A percentile compares a stretch with the other conserved stretches of the same genome.
These are phyloP conservation scores for Hericium rajendrae DNA, from an alignment of 768 basidiomycete species.

Conservation along the genomic window DNA sequence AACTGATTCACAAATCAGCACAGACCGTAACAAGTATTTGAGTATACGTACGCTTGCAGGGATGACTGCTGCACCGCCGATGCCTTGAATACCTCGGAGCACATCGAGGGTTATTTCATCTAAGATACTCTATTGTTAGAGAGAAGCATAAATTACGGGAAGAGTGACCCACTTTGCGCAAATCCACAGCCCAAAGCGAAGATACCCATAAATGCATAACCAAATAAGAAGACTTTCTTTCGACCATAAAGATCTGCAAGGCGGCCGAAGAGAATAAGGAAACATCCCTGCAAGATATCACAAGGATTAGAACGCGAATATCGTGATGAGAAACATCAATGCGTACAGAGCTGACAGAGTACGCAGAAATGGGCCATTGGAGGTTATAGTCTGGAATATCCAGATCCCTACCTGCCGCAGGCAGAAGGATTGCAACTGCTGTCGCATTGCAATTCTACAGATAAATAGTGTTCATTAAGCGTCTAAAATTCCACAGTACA, in stretches of 20 bases:
- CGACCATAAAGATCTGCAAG: conserved; percentile 75
- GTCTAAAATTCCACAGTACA: not conserved
- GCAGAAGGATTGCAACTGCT: conserved; percentile 20
- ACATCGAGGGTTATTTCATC: conserved; percentile 55
- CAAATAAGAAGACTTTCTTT: conserved; percentile 55
- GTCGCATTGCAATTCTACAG: conserved; percentile 17
- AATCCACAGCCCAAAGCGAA: conserved; percentile 64
- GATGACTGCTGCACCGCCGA: conserved; percentile 69
- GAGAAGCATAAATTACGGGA: not conserved
- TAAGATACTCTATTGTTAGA: conserved; percentile 13
- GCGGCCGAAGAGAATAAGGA: conserved; percentile 69
- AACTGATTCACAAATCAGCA: conserved; percentile 31
- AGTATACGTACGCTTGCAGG: conserved; percentile 50
- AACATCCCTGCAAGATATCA: conserved; percentile 46
- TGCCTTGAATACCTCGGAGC: conserved; percentile 69
- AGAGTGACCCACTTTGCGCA: conserved; percentile 32
- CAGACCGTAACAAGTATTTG: not conserved
- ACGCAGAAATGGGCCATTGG: conserved; percentile 63
- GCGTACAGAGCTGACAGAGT: conserved; percentile 56
- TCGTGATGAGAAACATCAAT: not conserved
- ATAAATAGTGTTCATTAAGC: not conserved
- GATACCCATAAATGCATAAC: conserved; percentile 40
- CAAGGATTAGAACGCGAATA: not conserved
- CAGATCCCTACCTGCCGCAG: conserved; percentile 28
- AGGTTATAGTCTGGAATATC: conserved; percentile 40